Evolutionary conservation across 2,329 filamentous ascomycete genomes (phyloP), one percentile per base, ranked within the genome.

Genomic region (Emergomyces pasteurianus): DNA sequence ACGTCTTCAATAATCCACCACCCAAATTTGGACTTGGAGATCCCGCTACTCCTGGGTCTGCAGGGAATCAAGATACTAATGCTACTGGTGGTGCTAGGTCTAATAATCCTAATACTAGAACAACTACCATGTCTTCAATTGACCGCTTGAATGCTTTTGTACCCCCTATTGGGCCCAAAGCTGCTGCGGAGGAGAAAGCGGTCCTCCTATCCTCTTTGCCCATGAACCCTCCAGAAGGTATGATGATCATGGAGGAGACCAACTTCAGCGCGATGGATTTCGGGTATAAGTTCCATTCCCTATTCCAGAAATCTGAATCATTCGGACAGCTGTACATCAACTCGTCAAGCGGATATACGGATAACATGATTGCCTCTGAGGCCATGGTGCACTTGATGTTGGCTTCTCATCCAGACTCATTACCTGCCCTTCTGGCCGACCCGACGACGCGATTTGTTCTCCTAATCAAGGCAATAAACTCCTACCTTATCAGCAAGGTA

Each of bases 381-480:
- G 12, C 34, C 34, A 36, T 23, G 34, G 34, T 14, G n/a, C 34
- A 36, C 34, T 9, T 54, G 18, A 23, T 36, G 31, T 10, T 14
- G 34, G 28, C 31, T 54, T 54, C 52, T 4, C 52, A 54, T 54
- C 31, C 52, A 21, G 31, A 38, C n/a, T 36, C 34, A 23, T 18
- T 54, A 14, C 12, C 52, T 1, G n/a, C 6, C 18, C 66, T 73
- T 38, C 62, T 73, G 18, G 61, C 61, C 7, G 65, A 67, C 36
- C 36, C 63, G 2, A 47, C 55, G 3, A 70, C 68, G 4, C 63
- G 70, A 16, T 65, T 61, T 26, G 60, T 66, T 6, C 62, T 69
- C 14, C 59, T 74, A 10, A 62, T 68, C 10, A 71, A 70, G 40
- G 66, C 69, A 2, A 68, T 74, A 49, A 70, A 71, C 56, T 65